Percentiles rank a stretch among this genome's conserved stretches.
phyloP scores from a whole-genome alignment of 2,329 filamentous ascomycete species.

The Endoconidiophora laricicola region DNA sequence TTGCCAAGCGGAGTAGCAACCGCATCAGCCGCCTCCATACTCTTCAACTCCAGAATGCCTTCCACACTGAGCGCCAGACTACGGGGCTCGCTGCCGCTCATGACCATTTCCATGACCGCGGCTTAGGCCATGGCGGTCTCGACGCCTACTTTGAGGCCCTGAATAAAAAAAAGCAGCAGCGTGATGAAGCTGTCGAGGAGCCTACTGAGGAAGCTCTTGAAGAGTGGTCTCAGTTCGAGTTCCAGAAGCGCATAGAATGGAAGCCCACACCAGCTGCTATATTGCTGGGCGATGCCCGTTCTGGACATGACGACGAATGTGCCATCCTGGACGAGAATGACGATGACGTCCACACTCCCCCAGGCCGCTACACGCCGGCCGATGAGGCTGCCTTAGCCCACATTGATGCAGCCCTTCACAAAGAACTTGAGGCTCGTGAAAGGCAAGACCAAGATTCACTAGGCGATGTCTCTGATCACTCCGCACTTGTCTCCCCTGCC shows the following conservation, averaged over 20 bases:
- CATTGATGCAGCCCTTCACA: conserved; percentile 69
- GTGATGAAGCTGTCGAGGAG: conserved; percentile 37
- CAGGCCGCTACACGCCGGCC: conserved; percentile 22
- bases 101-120: conserved; percentile 38
- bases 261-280: conserved; percentile 45
- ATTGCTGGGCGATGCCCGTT: conserved; percentile 29
- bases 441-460: conserved; percentile 25
- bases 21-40: conserved; percentile 37
- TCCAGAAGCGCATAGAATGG: conserved; percentile 79
- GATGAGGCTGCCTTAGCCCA: conserved; percentile 51
- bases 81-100: conserved; percentile 29
- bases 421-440: conserved; percentile 49
- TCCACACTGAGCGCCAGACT: conserved; percentile 41
- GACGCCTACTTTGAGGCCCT: conserved; percentile 86
- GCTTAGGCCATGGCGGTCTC: conserved; percentile 42
- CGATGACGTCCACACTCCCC: conserved; percentile 16
- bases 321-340: conserved; percentile 11
- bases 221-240: conserved; percentile 86
- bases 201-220: conserved; percentile 42
- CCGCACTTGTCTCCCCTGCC: conserved; percentile 21
- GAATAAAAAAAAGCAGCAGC: conserved; percentile 43
- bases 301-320: conserved; percentile 10
- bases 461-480: conserved; percentile 26
- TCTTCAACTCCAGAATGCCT: conserved; percentile 55
- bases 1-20: conserved; percentile 39